Evolutionary conservation across 1,139 yeast species (phyloP), one percentile per base, ranked within the genome.

Genomic region (Geotrichum carabidarum): DNA sequence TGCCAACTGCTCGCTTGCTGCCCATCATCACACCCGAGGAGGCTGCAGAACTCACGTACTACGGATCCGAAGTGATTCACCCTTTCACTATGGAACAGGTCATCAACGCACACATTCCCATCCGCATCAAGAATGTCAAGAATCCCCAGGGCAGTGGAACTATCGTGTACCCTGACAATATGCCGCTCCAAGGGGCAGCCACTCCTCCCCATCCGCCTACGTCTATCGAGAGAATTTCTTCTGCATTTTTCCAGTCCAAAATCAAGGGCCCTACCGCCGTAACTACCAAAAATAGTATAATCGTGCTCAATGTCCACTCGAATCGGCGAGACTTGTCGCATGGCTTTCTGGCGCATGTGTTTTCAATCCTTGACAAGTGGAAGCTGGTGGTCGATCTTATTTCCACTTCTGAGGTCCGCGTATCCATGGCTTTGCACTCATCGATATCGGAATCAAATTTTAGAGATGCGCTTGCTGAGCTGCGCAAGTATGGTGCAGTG

Each of bases 1-100:
- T 93, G 30, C 86, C 94, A 30, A 83, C 82, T 56, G 99, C 99
- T 3, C 78, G 96, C 63, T 74, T 93, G 51, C 75, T 93, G 60
- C 82, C 84, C 57, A 81, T 90, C 57, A 97, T 93, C 60, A 93
- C 99, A 0, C 99, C 99, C 1, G 99, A 93, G 68, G 99, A 93
- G 74, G 99, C 99, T 1, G 94, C 98, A 0, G 99, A 93, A 73
- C 80, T 93, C 71, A 93, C 99, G 0, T 93, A 93, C 71, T 93
- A 93, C 68, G 99, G 99, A 35, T 86, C 95, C 5, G 99, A 93
- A 73, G 99, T 93, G 60, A 93, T 93, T 63, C 99, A 93, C 68
- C 99, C 99, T 1, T 93, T 93, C 76, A 93, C 99, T 37, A 93
- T 93, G 99, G 98, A 91, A 72, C 99, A 93, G 74, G 99, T 91